Evolutionary conservation across 78 protist species (phyloP), one percentile per base, ranked within the genome.

Genomic region (Dictyostelium intermedium): DNA sequence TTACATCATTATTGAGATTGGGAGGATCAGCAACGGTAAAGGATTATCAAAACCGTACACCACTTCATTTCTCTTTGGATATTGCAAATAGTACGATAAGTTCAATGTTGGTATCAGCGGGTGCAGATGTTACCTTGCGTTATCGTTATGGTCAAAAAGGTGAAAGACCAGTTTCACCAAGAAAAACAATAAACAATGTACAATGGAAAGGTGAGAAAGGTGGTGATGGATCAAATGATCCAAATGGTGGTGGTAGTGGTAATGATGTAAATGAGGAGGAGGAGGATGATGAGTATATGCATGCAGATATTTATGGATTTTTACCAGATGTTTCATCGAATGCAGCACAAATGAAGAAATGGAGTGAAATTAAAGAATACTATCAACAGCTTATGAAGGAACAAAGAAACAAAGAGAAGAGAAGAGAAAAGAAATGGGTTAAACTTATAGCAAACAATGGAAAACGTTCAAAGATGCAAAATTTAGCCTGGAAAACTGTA

Each of bases 121-220:
- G 94, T n/a, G 94, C 94, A 1, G 94, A 89, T 69, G 94, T 89
- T 11, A 89, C 87, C 32, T 34, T 89, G 10, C 79, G 94, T 23
- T 89, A 89, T 66, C 69, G 77, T 41, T 89, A 89, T 50, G 94
- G 94, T n/a, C 81, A 34, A 45, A 78, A 80, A 32, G 94, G 94
- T 43, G 94, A 89, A 63, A 35, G 63, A 37, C 43, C 74, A 61
- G 39, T 34, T 8, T 32, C 35, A 27, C 82, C 45, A 34, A 20
- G 72, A 63, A 70, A 84, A 32, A 25, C 18, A 3, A 6, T 56
- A 27, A 20, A 83, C 10, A 23, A 80, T 41, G 86, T 27, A 13
- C 76, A 77, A 77, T 82, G 86, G 86, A 79, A 79, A 79, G 84
- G 84, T 47, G 66, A 70, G n/a, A n/a, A n/a, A 10, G 30, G 25